Evolutionary conservation across 257 asterid genomes (phyloP).

Genomic region (Haberlea rhodopensis): DNA sequence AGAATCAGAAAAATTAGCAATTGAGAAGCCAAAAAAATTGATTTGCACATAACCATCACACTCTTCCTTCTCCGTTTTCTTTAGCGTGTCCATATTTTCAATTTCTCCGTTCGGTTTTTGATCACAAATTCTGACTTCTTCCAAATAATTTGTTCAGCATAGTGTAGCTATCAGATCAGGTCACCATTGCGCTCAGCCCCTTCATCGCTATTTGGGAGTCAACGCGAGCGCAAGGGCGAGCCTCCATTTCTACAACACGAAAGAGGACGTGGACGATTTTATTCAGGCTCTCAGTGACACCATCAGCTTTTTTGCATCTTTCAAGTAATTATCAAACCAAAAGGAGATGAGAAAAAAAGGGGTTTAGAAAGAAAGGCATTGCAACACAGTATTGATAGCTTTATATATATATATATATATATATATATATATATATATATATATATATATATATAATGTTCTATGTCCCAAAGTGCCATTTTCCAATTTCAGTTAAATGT

Average conservation of each 20-base stretch:
- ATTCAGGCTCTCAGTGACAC: conserved; percentile 69
- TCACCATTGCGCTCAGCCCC: conserved; percentile 95
- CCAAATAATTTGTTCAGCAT: conserved; percentile 47
- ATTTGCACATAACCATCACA: no score
- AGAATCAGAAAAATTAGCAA: conserved; percentile 1
- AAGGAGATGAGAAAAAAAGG: no score
- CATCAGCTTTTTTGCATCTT: conserved; percentile 56
- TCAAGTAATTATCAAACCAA: no score
- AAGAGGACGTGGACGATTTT: conserved; percentile 76
- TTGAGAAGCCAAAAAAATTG: no score
- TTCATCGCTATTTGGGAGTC: conserved; percentile 73
- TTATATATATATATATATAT: no score
- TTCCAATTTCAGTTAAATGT: no score
- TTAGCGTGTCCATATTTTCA: not conserved
- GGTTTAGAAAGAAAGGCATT: no score
- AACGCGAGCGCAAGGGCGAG: conserved; percentile 88
- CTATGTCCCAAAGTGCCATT: no score
- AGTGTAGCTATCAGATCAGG: conserved; percentile 91
- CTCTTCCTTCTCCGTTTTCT: no score
- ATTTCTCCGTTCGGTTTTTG: not conserved
- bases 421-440: no score
- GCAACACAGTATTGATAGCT: no score
- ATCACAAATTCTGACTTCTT: not conserved
- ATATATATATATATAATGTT: no score
- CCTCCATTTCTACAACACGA: conserved; percentile 86